These are phyloP conservation scores for Batrachochytrium dendrobatidis DNA, from an alignment of 371 early-diverging fungal species.

Conservation along the genomic window DNA sequence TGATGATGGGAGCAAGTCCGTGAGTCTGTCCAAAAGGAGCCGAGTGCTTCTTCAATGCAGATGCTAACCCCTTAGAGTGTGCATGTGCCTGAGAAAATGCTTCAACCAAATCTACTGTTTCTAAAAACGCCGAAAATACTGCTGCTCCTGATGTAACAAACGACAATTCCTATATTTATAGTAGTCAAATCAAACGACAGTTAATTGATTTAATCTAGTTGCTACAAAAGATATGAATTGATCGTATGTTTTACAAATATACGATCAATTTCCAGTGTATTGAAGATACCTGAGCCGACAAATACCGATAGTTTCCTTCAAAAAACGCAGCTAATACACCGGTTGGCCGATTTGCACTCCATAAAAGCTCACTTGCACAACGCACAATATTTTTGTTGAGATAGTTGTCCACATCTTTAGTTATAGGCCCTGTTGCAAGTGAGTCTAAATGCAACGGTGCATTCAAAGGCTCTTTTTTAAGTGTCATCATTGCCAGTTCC, in stretches of 20 bases:
- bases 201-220: too few relatives aligned
- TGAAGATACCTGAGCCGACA: constrained; percentile 3
- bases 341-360: constrained; percentile 8
- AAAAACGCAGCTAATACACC: constrained; percentile 12
- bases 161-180: constrained; percentile 7
- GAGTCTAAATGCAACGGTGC: constrained; percentile 8
- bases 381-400: constrained; percentile 12
- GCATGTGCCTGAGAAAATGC: constrained; percentile 7
- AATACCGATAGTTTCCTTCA: constrained; percentile 8
- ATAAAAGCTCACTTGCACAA: constrained; percentile 9
- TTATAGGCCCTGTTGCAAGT: constrained; percentile 9
- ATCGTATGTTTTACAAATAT: too few relatives aligned
- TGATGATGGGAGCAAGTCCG: constrained; percentile 11
- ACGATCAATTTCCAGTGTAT: too few relatives aligned
- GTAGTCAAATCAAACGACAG: background rate
- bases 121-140: constrained; percentile 6
- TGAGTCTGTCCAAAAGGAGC: constrained; percentile 8
- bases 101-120: constrained; percentile 9
- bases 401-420: constrained; percentile 17
- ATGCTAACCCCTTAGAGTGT: background rate
- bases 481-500: constrained; percentile 11
- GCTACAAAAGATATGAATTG: too few relatives aligned
- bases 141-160: constrained; percentile 9
- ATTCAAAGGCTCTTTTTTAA: constrained; percentile 10
- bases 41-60: constrained; percentile 10